A percentile compares a stretch with the other conserved stretches of the same genome.
Evolutionary conservation across 371 early-diverging fungal genomes (phyloP).

Genomic region (Syncephalastrum sp.): DNA sequence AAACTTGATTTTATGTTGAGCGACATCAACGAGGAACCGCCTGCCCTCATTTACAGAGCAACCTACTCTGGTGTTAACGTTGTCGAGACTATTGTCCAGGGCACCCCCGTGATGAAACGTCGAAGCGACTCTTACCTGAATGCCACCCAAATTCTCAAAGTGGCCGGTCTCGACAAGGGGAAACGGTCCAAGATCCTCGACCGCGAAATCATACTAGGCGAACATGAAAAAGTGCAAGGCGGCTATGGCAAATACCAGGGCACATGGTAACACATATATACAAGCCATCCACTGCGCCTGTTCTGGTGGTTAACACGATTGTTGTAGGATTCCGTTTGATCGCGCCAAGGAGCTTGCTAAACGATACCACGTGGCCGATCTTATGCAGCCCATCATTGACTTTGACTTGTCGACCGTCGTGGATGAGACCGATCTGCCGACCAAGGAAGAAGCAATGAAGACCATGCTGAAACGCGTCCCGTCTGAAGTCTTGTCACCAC

Average conservation of each 20-base stretch:
- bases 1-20: too few species aligned
- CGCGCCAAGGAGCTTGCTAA: conserved; percentile 71
- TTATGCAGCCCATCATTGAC: conserved; percentile 63
- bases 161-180: conserved; percentile 93
- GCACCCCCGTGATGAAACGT: conserved; percentile 90
- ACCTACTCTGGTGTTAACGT: conserved; percentile 86
- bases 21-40: neutral
- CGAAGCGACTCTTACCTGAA: conserved; percentile 89
- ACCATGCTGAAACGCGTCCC: too few species aligned
- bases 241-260: conserved; percentile 98
- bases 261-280: conserved; percentile 62
- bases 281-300: neutral
- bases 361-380: conserved; percentile 65
- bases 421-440: conserved; percentile 19
- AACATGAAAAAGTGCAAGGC: conserved; percentile 96
- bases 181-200: conserved; percentile 92
- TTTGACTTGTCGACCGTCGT: conserved; percentile 50
- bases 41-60: conserved; percentile 56
- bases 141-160: conserved; percentile 96
- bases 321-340: conserved; percentile 78
- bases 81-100: conserved; percentile 81
- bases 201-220: conserved; percentile 77
- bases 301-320: neutral
- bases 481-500: conserved; percentile 5
- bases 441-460: conserved; percentile 26